Conservation (phyloP, 2,329 filamentous ascomycete genomes). For the Aureobasidium melanogenum region DNA sequence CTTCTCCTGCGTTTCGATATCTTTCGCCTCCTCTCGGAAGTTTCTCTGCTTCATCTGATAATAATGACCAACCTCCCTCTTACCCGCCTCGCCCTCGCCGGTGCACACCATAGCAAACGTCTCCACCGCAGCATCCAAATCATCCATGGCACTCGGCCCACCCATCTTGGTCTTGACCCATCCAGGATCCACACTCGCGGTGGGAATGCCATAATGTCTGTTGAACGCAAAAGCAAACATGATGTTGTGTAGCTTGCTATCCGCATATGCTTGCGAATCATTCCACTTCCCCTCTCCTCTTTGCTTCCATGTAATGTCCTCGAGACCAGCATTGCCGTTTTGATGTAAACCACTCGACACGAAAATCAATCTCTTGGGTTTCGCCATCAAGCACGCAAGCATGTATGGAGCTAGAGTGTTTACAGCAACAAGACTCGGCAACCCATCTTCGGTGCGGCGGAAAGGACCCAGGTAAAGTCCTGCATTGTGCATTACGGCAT, state of each 20-base stretch:
- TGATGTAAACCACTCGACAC: constrained; percentile 45
- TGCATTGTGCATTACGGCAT: constrained; percentile 51
- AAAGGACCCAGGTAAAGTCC: constrained; percentile 39
- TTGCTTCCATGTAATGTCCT: constrained; percentile 32
- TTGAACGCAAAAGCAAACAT: constrained; percentile 49
- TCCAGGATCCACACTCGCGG: constrained; percentile 39
- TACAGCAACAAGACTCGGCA: constrained; percentile 45
- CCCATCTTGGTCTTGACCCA: constrained; percentile 40
- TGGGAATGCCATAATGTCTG: constrained; percentile 37
- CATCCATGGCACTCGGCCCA: constrained; percentile 36
- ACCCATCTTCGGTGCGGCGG: constrained; percentile 36
- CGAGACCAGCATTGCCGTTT: constrained; percentile 36
- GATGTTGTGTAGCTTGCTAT: constrained; percentile 49
- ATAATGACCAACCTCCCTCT: constrained; percentile 29
- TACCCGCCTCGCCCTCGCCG: constrained; percentile 30
- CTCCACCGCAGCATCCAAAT: constrained; percentile 38
- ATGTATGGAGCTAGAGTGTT: constrained; percentile 52
- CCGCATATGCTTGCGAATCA: constrained; percentile 38
- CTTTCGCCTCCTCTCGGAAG: constrained; percentile 25
- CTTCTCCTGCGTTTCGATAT: constrained; percentile 36
- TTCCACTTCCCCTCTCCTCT: constrained; percentile 23
- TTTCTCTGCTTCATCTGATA: constrained; percentile 24
- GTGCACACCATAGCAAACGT: constrained; percentile 39
- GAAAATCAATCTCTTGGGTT: constrained; percentile 44
- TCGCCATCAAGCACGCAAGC: constrained; percentile 41